Evolutionary conservation across 495 filamentous ascomycete genomes (phyloP).

Genomic region (Corynascus novoguineensis): DNA sequence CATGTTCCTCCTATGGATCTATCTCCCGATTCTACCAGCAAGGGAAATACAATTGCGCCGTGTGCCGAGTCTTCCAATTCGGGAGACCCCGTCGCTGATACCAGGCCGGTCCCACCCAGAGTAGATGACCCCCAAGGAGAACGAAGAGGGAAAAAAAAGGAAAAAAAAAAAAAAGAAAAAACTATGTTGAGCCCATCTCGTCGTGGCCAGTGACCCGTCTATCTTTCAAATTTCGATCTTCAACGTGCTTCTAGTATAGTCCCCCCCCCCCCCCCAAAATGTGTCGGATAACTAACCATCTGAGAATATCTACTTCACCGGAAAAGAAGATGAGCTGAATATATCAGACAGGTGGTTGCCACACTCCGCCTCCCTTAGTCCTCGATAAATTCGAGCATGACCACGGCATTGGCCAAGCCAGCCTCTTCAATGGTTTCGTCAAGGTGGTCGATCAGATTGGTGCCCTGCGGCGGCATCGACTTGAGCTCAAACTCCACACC

Average conservation of each 20-base stretch:
- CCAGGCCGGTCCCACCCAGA: not conserved
- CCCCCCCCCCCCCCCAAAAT: too few relatives aligned
- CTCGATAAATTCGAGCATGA: slow-evolving; percentile 87
- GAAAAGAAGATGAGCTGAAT: not conserved
- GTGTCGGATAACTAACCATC: too few relatives aligned
- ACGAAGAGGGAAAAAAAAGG: not conserved
- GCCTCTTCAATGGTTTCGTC: slow-evolving; percentile 72
- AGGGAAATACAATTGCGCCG: not conserved
- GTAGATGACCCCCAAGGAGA: not conserved
- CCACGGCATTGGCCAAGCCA: slow-evolving; percentile 80
- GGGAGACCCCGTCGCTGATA: not conserved
- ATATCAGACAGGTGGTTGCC: not conserved
- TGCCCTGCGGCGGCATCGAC: slow-evolving; percentile 58
- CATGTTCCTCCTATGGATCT: not conserved
- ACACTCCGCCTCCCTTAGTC: slow-evolving; percentile 35
- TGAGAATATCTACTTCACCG: not conserved
- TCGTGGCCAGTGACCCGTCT: too few relatives aligned
- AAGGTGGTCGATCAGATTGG: slow-evolving; percentile 71
- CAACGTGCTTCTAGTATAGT: too few relatives aligned
- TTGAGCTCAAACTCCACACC: slow-evolving; percentile 80
- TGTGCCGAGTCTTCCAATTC: not conserved
- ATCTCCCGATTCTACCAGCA: not conserved
- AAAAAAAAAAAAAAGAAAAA: not conserved
- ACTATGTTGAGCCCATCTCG: not conserved
- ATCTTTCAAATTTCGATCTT: too few relatives aligned